Evolutionary conservation across 192 early-diverging fungal species (phyloP).

Genomic region (Linderina pennispora): DNA sequence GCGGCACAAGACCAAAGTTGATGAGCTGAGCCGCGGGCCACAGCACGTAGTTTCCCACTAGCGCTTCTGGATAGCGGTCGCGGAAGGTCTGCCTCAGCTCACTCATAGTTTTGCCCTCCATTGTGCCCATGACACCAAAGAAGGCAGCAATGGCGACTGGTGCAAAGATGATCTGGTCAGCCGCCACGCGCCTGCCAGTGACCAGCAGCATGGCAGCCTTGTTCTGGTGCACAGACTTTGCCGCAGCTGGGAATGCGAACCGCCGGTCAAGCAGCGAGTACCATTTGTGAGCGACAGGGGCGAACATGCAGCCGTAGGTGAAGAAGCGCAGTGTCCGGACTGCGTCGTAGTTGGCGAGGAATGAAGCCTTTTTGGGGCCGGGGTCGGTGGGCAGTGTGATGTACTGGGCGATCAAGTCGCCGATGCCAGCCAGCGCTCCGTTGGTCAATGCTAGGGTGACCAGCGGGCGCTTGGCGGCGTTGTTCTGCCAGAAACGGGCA

Average conservation of each 20-base stretch:
- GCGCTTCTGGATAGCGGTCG: slow-evolving; percentile 12
- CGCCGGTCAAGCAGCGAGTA: slow-evolving; percentile 55
- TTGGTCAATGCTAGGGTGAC: slow-evolving; percentile 62
- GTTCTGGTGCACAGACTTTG: background rate
- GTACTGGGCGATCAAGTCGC: slow-evolving; percentile 57
- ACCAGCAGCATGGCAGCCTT: slow-evolving; percentile 3
- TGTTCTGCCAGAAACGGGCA: slow-evolving; percentile 8
- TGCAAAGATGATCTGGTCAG: slow-evolving; percentile 60
- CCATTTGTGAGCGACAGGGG: slow-evolving; percentile 60
- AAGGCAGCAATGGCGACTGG: slow-evolving; percentile 58
- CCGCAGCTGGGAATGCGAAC: slow-evolving; percentile 41
- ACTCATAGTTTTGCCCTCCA: slow-evolving; percentile 46
- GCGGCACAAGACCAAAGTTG: slow-evolving; percentile 64
- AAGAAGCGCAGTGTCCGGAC: slow-evolving; percentile 52
- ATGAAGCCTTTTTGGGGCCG: background rate
- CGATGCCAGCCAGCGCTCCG: slow-evolving; percentile 50
- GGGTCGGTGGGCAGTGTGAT: slow-evolving; percentile 1
- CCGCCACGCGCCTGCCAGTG: slow-evolving; percentile 46
- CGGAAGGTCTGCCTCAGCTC: slow-evolving; percentile 51
- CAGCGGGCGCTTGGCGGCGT: slow-evolving; percentile 48
- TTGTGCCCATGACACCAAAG: slow-evolving; percentile 53
- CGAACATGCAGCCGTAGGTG: slow-evolving; percentile 57
- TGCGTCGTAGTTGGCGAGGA: slow-evolving; percentile 8
- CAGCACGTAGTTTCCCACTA: slow-evolving; percentile 28
- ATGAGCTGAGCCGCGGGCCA: slow-evolving; percentile 69